Percentiles rank a stretch among this genome's conserved stretches.
Conservation (phyloP, 2,329 filamentous ascomycete species). For the Didymella exigua region DNA sequence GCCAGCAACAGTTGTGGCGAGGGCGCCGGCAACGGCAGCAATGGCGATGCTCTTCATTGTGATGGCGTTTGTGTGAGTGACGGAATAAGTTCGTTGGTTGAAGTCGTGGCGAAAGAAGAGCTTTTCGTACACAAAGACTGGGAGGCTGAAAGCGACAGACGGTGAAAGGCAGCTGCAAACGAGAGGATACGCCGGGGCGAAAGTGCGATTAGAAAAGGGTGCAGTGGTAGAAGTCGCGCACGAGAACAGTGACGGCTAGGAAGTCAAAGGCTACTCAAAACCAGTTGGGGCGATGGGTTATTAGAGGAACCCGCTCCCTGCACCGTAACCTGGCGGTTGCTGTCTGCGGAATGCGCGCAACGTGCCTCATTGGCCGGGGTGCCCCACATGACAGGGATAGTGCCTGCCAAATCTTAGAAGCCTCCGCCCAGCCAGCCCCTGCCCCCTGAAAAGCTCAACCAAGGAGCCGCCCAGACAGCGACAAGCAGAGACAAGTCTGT, state of each 20-base stretch:
- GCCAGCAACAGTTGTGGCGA: constrained; percentile 56
- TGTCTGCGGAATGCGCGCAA: constrained; percentile 12
- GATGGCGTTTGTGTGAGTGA: constrained; percentile 15
- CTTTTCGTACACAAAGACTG: constrained; percentile 7
- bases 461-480: constrained; percentile 16
- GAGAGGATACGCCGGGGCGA: constrained; percentile 13
- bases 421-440: constrained; percentile 13
- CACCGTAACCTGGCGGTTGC: constrained; percentile 11
- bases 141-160: constrained; percentile 10
- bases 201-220: constrained; percentile 12
- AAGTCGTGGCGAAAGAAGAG: constrained; percentile 2
- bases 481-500: constrained; percentile 20
- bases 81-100: constrained; percentile 10
- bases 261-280: constrained; percentile 12
- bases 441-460: constrained; percentile 16
- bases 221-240: constrained; percentile 8
- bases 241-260: constrained; percentile 16
- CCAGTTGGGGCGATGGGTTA: constrained; percentile 16
- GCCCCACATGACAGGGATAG: constrained; percentile 16
- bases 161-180: constrained; percentile 14
- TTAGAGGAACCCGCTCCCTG: constrained; percentile 8
- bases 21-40: constrained; percentile 53
- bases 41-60: constrained; percentile 61
- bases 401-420: constrained; percentile 15
- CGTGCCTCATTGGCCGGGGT: constrained; percentile 6